Conservation (phyloP, 208 protist species). For the Porcisia hertigi region DNA sequence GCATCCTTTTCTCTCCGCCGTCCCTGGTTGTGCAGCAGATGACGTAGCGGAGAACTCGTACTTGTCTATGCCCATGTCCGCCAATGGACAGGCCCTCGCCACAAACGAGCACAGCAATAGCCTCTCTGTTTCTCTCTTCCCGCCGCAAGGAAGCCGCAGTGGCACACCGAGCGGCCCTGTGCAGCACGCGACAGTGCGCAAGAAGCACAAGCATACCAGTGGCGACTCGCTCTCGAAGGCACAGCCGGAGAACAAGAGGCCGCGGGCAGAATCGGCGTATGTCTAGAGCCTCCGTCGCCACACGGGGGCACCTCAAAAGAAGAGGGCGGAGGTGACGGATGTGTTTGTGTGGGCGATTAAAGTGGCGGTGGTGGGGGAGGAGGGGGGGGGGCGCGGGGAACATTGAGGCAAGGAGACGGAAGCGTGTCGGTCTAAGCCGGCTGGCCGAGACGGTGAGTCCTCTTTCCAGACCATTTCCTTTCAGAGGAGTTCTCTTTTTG, state of each 20-base stretch:
- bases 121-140: constrained; percentile 80
- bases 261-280: constrained; percentile 26
- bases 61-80: constrained; percentile 78
- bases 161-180: constrained; percentile 40
- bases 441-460: neutral
- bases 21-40: constrained; percentile 43
- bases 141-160: constrained; percentile 55
- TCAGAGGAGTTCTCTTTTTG: neutral
- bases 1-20: constrained; percentile 68
- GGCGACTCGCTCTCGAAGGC: constrained; percentile 22
- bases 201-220: constrained; percentile 65
- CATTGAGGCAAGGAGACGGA: neutral
- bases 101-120: constrained; percentile 61
- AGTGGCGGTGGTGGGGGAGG: neutral
- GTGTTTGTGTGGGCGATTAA: neutral
- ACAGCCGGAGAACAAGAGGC: constrained; percentile 36
- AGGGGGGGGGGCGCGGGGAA: neutral
- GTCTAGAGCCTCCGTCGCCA: constrained; percentile 11
- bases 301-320: neutral
- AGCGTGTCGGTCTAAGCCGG: neutral
- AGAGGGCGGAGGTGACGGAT: neutral
- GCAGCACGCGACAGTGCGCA: constrained; percentile 59
- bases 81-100: constrained; percentile 50
- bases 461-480: neutral
- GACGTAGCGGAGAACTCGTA: constrained; percentile 48